Evolutionary conservation across 257 asterid genomes (phyloP).

Genomic region (Nicotiana knightiana): DNA sequence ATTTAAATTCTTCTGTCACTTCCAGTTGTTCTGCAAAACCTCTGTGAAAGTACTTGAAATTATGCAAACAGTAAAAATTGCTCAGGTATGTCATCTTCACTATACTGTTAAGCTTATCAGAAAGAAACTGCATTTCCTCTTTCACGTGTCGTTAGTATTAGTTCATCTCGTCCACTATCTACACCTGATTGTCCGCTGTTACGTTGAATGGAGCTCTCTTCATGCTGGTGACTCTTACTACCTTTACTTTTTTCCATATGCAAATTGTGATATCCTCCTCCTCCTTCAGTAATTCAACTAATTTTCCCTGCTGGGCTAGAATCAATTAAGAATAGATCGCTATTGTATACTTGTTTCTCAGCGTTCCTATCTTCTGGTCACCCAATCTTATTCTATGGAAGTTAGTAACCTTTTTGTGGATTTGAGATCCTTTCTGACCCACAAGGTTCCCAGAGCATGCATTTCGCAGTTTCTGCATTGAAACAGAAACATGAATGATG

Average conservation of each 20-base stretch:
- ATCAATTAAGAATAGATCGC: background rate
- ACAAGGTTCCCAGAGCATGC: background rate
- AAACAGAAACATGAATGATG: background rate
- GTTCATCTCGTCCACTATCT: background rate
- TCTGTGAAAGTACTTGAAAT: constrained; percentile 64
- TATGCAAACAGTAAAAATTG: constrained; percentile 59
- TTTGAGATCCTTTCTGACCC: background rate
- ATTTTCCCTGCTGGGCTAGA: background rate
- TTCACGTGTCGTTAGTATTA: background rate
- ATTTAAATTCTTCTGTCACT: constrained; percentile 14
- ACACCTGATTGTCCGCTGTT: constrained; percentile 2
- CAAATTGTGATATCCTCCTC: background rate
- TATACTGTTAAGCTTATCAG: background rate
- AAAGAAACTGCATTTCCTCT: background rate
- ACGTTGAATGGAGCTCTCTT: background rate
- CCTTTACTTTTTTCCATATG: background rate
- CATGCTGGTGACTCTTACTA: background rate
- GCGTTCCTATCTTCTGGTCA: background rate
- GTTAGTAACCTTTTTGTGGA: background rate
- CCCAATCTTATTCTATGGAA: background rate
- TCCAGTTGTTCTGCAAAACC: constrained; percentile 55
- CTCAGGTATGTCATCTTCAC: constrained; percentile 50
- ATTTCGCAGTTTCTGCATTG: background rate
- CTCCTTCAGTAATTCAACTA: background rate
- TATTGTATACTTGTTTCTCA: background rate